Percentiles rank a stretch among this genome's conserved stretches.
Evolutionary conservation across 441 rosid species (phyloP).

Genomic region (Erodium texanum): DNA sequence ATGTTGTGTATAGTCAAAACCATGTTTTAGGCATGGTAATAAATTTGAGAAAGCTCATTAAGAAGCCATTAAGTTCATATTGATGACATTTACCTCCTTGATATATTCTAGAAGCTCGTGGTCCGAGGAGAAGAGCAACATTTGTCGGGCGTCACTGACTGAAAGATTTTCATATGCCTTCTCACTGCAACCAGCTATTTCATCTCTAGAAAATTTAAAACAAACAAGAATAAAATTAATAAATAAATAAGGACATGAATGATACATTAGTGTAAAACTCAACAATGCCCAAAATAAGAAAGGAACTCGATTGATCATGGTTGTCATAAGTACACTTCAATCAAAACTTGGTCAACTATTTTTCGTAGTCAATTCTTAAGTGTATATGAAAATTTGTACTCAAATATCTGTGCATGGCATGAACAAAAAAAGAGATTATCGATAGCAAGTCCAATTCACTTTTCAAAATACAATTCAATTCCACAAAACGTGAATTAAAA

Average conservation of each 20-base stretch:
- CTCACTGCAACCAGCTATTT: constrained; percentile 97
- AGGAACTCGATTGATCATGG: background rate
- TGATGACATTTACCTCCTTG: constrained; percentile 44
- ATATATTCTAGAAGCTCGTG: constrained; percentile 58
- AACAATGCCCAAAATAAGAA: background rate
- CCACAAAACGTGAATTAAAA: too few relatives aligned
- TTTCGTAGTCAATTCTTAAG: too few relatives aligned
- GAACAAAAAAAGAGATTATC: too few relatives aligned
- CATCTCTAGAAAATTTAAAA: constrained; percentile 46
- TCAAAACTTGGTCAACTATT: too few relatives aligned
- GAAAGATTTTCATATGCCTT: constrained; percentile 89
- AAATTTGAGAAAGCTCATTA: background rate
- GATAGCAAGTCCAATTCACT: too few relatives aligned
- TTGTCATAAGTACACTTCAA: background rate
- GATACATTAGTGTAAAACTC: background rate
- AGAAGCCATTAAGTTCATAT: background rate
- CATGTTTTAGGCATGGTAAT: background rate
- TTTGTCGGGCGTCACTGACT: constrained; percentile 59
- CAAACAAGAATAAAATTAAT: background rate
- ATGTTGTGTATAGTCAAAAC: background rate
- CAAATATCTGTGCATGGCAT: too few relatives aligned
- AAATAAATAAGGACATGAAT: background rate
- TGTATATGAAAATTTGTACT: too few relatives aligned
- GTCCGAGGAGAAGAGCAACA: constrained; percentile 75
- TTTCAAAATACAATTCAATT: too few relatives aligned